Base-by-base conservation (phyloP, 768 basidiomycete genomes). In the Tylopilus felleus region DNA sequence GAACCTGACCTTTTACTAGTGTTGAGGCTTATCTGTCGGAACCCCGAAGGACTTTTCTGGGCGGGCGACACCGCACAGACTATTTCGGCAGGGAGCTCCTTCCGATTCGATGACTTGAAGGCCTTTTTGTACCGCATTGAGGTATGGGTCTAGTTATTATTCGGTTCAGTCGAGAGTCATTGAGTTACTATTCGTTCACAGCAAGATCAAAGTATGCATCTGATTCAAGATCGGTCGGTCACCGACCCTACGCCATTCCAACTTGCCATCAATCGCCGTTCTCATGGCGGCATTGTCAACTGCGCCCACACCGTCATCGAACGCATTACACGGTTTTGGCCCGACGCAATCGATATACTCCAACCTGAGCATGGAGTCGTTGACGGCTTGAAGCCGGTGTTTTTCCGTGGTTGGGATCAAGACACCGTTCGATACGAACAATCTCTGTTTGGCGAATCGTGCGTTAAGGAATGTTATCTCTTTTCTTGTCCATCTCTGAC, bases 1-100 rank as follows among this genome's bases (percentile, higher is more conserved):
- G n/a, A n/a, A n/a, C n/a, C 31, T 69, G 17, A 70, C 16, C 1
- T 49, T 8, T 27, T 38, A 28, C 23, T 52, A 89, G 88, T 90
- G 4, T 66, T 90, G 38, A 72, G 86, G 28, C 72, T 73, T 0
- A 63, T 90, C n/a, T 88, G 85, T 56, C 67, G 67, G 12, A 88
- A 88, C 60, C 77, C 80, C 0, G 72, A 86, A 47, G 87, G 88
- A 0, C 67, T 88, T 19, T 85, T 90, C 57, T 89, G 86, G 85
- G 88, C 86, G 2, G 88, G 89, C 0, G 88, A 90, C 62, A 89
- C 88, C 0, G 86, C 88, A 0, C 88, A 90, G 58, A 86, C 88
- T 0, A 90, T 90, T 36, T 82, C 85, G 0, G 77, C 80, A 1
- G 88, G 88, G 2, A 86, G 84, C 56, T 78, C 85, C 0, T 90